Evolutionary conservation across 2,329 filamentous ascomycete genomes (phyloP).

Genomic region (Epichloe aotearoae): DNA sequence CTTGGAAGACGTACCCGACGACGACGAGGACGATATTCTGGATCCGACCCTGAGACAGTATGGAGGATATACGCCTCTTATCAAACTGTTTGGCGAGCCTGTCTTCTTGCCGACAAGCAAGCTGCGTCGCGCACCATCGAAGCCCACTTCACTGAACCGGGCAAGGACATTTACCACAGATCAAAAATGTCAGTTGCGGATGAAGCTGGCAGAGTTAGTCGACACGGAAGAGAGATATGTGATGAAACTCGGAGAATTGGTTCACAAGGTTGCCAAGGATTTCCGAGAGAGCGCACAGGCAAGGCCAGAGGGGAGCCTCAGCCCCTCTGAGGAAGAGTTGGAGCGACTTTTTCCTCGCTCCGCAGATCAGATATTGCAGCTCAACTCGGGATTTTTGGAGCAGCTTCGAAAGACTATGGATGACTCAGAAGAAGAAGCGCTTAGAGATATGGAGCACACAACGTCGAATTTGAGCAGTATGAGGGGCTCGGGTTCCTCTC

Average conservation of each 20-base stretch:
- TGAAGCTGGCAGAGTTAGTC: conserved; percentile 80
- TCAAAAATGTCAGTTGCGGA: conserved; percentile 72
- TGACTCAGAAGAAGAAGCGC: conserved; percentile 68
- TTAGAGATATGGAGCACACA: conserved; percentile 56
- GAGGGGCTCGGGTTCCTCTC: conserved; percentile 30
- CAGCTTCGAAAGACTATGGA: conserved; percentile 67
- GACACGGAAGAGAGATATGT: conserved; percentile 95
- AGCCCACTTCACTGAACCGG: conserved; percentile 66
- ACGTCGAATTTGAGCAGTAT: conserved; percentile 28
- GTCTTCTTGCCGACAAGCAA: conserved; percentile 79
- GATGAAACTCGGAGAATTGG: conserved; percentile 69
- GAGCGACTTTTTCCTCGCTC: conserved; percentile 70
- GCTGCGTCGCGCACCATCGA: conserved; percentile 74
- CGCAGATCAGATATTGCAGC: conserved; percentile 63
- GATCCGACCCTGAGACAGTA: conserved; percentile 57
- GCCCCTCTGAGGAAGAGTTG: conserved; percentile 59
- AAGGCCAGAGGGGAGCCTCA: conserved; percentile 47
- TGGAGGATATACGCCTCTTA: conserved; percentile 60
- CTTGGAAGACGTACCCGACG: conserved; percentile 43
- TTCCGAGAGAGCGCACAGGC: conserved; percentile 58
- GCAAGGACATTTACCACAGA: conserved; percentile 65
- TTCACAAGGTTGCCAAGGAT: conserved; percentile 67
- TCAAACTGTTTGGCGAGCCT: conserved; percentile 70
- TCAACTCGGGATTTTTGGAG: conserved; percentile 71
- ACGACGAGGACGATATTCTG: conserved; percentile 52